phyloP scores from a whole-genome alignment of 2,329 filamentous ascomycete genomes.

The Lecanosticta acicola region DNA sequence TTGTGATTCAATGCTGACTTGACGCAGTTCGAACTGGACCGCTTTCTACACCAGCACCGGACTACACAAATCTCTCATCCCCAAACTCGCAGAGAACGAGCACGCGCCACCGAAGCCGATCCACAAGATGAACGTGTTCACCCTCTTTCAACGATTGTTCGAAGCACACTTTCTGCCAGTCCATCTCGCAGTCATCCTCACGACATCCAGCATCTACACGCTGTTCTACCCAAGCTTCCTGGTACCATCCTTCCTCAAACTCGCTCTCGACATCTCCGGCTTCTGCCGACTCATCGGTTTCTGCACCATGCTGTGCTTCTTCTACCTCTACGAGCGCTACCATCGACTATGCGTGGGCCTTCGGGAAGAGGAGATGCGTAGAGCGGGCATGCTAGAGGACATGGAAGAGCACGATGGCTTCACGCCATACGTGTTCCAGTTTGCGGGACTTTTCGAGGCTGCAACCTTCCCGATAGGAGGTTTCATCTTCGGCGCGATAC shows the following conservation, averaged over 20 bases:
- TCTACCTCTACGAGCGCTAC: conserved; percentile 63
- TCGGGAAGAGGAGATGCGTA: conserved; percentile 61
- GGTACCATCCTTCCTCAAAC: conserved; percentile 51
- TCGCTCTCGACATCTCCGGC: conserved; percentile 57
- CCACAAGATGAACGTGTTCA: conserved; percentile 48
- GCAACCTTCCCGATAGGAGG: conserved; percentile 61
- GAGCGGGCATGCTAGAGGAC: conserved; percentile 57
- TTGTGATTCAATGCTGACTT: conserved; percentile 7
- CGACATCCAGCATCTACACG: conserved; percentile 57
- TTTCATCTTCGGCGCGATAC: conserved; percentile 62
- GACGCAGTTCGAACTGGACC: conserved; percentile 27
- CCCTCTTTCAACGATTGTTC: conserved; percentile 62
- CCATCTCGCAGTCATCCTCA: conserved; percentile 60
- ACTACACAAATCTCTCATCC: conserved; percentile 24
- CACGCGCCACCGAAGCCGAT: conserved; percentile 19
- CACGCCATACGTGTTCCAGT: conserved; percentile 23
- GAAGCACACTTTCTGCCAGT: conserved; percentile 68
- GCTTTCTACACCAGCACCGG: conserved; percentile 29
- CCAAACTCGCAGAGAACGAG: conserved; percentile 15
- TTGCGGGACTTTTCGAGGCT: conserved; percentile 56
- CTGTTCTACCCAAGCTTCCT: conserved; percentile 48
- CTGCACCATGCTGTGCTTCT: conserved; percentile 56
- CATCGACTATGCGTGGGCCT: conserved; percentile 56
- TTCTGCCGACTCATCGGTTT: conserved; percentile 57
- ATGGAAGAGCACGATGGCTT: conserved; percentile 42